Percentiles rank a stretch among this genome's conserved stretches.
phyloP scores from a whole-genome alignment of 2,329 filamentous ascomycete species.

The Camillea tinctor region DNA sequence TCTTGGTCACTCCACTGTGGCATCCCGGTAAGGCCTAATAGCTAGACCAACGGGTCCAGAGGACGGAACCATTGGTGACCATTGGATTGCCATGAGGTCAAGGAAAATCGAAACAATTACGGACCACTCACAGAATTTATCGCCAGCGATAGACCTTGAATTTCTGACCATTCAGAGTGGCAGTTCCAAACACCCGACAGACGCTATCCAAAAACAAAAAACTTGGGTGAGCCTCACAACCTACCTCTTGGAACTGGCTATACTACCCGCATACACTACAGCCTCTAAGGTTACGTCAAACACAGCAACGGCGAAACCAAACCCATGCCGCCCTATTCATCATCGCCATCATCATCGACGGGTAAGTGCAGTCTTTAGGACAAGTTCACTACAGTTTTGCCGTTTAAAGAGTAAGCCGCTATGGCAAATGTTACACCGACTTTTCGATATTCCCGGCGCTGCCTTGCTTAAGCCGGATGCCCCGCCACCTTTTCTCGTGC shows the following conservation, averaged over 20 bases:
- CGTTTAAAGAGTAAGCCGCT: constrained; percentile 15
- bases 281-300: not conserved
- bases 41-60: not conserved
- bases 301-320: not conserved
- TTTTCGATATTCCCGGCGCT: constrained; percentile 16
- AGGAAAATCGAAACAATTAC: constrained; percentile 16
- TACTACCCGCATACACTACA: constrained; percentile 7
- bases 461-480: constrained; percentile 13
- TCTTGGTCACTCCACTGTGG: not conserved
- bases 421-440: constrained; percentile 23
- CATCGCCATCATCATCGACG: not conserved
- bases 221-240: not conserved
- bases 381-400: constrained; percentile 2
- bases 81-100: constrained; percentile 12
- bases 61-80: constrained; percentile 8
- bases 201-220: not conserved
- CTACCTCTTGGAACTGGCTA: constrained; percentile 1
- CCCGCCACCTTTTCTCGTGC: constrained; percentile 3
- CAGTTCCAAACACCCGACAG: not conserved
- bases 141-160: constrained; percentile 8
- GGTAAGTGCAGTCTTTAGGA: not conserved
- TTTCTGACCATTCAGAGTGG: constrained; percentile 22
- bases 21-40: not conserved
- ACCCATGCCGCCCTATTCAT: not conserved
- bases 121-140: constrained; percentile 26